Conservation (phyloP, 345 rosid species). For the Dimocarpus longan region DNA sequence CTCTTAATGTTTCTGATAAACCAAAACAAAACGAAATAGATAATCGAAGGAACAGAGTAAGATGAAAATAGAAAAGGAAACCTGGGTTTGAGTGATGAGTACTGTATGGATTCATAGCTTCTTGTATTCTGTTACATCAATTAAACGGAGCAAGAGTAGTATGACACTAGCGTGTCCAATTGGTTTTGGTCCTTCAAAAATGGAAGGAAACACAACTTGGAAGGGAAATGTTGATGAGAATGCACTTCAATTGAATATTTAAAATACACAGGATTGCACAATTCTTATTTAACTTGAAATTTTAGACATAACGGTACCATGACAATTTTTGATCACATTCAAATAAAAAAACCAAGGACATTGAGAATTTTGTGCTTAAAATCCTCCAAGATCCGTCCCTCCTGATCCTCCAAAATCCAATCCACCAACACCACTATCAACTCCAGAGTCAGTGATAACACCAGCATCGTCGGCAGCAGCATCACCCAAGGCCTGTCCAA, state of each 20-base stretch:
- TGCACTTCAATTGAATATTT: background rate
- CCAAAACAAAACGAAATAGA: background rate
- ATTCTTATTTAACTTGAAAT: background rate
- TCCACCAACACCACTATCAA: slow-evolving; percentile 1
- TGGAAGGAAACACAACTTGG: no score
- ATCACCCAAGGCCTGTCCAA: background rate
- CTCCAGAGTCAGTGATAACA: background rate
- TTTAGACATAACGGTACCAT: no score
- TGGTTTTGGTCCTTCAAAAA: background rate
- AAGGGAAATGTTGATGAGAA: background rate
- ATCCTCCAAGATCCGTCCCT: background rate
- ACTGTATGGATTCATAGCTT: background rate
- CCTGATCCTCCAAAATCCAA: slow-evolving; percentile 4
- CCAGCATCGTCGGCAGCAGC: background rate
- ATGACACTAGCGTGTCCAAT: no score
- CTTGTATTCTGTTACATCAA: background rate
- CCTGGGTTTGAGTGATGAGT: background rate
- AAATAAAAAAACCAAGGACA: background rate
- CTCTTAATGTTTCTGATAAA: background rate
- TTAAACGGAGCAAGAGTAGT: background rate
- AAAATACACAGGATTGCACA: background rate
- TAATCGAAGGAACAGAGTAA: background rate
- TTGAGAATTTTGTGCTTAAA: background rate
- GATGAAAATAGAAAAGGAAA: background rate
- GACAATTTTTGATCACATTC: no score